Evolutionary conservation across 2,329 filamentous ascomycete genomes (phyloP), one percentile per base, ranked within the genome.

Genomic region (Blumeria graminis): DNA sequence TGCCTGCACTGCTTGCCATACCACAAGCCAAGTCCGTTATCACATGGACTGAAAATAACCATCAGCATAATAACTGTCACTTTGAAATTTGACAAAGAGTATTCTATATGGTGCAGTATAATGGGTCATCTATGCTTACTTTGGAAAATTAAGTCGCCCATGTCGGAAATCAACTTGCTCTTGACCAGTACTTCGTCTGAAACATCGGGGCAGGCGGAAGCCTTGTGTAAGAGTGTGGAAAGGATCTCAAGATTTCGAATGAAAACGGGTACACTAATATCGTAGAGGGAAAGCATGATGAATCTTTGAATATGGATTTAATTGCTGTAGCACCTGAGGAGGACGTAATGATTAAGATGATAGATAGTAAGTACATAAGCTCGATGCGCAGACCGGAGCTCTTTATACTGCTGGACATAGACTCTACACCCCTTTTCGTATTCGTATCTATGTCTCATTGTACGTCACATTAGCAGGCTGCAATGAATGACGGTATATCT

Each of bases 111-210:
- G 38, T 2, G 10, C 38, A 11, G 38, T n/a, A 41, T 5, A 11
- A 5, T 41, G 22, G 4, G 22, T 28, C 22, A 28, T 28, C 22
- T 28, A 28, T 28, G 22, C 58, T 45, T 43, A 60, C 59, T 57
- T 61, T 78, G 76, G 65, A 68, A 75, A 57, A 67, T 58, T 51
- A 78, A 64, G 3, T 69, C 63, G n/a, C 64, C 58, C 76, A 78
- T 77, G 65, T 76, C 72, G 0, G 68, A 68, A 57, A 69, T 63
- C 18, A 78, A 67, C 2, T 67, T 67, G n/a, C 68, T 66, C 7
- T 69, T 64, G 50, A 72, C 57, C 16, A 65, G 41, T 13, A 36
- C 46, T 51, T 73, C 63, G 32, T 69, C 66, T 3, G 65, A 58
- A 5, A 68, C 62, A 11, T 67, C 60, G 45, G 69, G 67, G 58